Evolutionary conservation across 2,329 filamentous ascomycete genomes (phyloP).

Genomic region (Aurifilum marmelostoma): DNA sequence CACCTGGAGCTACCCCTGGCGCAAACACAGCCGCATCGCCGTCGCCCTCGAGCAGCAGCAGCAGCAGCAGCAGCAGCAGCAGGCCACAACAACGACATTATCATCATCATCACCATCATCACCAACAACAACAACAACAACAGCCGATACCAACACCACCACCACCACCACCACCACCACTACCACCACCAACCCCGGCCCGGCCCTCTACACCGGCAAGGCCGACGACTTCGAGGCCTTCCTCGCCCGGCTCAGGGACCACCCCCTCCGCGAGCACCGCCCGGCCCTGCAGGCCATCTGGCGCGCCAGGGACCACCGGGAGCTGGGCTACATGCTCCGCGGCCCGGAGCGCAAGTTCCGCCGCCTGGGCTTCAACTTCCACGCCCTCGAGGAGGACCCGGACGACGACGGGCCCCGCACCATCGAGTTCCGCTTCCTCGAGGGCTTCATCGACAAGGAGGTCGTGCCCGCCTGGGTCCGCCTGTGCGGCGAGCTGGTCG

Average conservation of each 20-base stretch:
- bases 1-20: conserved; percentile 43
- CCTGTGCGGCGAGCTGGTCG: conserved; percentile 39
- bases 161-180: no score
- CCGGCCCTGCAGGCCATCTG: conserved; percentile 39
- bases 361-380: conserved; percentile 47
- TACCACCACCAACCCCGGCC: no score
- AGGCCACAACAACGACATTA: no score
- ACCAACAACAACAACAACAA: no score
- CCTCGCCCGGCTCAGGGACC: conserved; percentile 20
- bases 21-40: conserved; percentile 40
- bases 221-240: conserved; percentile 31
- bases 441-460: conserved; percentile 38
- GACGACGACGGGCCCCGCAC: conserved; percentile 39
- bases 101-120: no score
- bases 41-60: conserved; percentile 4
- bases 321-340: conserved; percentile 43
- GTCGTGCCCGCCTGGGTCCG: conserved; percentile 41
- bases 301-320: conserved; percentile 33
- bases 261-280: conserved; percentile 22
- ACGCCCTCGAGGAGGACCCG: conserved; percentile 36
- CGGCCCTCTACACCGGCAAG: conserved; percentile 9
- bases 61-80: no score
- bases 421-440: conserved; percentile 45
- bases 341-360: conserved; percentile 39
- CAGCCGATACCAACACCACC: no score